Evolutionary conservation across 768 basidiomycete genomes (phyloP).

Genomic region (Lactarius hengduanensis): DNA sequence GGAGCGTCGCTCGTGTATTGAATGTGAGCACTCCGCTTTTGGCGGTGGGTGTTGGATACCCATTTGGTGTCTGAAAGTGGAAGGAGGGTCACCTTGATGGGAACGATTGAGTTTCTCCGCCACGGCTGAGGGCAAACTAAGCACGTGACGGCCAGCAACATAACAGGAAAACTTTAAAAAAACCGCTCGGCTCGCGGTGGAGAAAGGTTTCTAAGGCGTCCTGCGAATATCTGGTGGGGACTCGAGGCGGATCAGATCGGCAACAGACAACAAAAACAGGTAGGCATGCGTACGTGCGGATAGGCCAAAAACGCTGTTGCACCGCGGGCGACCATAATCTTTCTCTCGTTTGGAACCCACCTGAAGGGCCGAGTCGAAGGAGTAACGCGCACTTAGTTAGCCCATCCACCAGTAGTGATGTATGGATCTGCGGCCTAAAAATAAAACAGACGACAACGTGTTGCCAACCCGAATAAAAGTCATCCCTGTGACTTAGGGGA

Average conservation of each 20-base stretch:
- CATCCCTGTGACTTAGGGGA: background rate
- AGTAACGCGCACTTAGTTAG: background rate
- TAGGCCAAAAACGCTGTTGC: background rate
- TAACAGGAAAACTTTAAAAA: background rate
- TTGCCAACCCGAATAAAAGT: background rate
- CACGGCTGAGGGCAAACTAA: background rate
- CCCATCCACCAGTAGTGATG: background rate
- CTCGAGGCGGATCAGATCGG: background rate
- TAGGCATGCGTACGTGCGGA: background rate
- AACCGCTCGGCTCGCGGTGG: background rate
- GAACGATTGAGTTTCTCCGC: background rate
- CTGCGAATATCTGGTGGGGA: background rate
- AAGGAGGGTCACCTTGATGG: background rate
- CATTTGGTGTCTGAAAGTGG: background rate
- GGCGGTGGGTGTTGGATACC: background rate
- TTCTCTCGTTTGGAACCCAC: background rate
- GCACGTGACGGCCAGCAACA: background rate
- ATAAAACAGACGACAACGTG: background rate
- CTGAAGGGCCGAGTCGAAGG: background rate
- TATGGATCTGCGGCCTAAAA: background rate
- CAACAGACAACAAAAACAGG: background rate
- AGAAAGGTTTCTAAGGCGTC: background rate
- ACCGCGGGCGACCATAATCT: background rate
- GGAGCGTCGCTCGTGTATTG: background rate
- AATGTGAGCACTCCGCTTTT: background rate